Conservation (phyloP, 2,329 filamentous ascomycete species). For the Nigrograna mackinnonii region DNA sequence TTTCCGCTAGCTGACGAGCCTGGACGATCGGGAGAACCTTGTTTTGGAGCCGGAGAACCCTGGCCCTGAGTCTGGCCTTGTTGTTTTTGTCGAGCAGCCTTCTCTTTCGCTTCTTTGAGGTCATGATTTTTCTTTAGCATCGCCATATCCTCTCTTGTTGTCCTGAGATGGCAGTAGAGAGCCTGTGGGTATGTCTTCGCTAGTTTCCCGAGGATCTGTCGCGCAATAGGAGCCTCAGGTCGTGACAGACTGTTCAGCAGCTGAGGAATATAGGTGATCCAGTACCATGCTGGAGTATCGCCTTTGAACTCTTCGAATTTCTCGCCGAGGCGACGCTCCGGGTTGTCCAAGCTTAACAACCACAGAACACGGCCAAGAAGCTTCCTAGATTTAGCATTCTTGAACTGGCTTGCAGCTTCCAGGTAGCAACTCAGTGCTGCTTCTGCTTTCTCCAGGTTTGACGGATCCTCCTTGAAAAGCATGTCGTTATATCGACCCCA, state of each 20-base stretch:
- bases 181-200: slow-evolving; percentile 94
- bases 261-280: slow-evolving; percentile 99
- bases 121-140: slow-evolving; percentile 88
- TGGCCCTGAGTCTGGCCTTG: slow-evolving; percentile 52
- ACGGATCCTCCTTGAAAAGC: slow-evolving; percentile 88
- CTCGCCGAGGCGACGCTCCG: slow-evolving; percentile 77
- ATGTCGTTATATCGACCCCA: slow-evolving; percentile 99
- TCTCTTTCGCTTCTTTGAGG: slow-evolving; percentile 61
- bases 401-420: slow-evolving; percentile 94
- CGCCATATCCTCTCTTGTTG: slow-evolving; percentile 90
- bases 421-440: slow-evolving; percentile 96
- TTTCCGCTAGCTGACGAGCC: slow-evolving; percentile 30
- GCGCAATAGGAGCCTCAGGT: slow-evolving; percentile 85
- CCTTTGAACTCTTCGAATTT: slow-evolving; percentile 97
- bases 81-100: slow-evolving; percentile 63
- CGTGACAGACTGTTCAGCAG: slow-evolving; percentile 88
- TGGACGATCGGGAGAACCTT: slow-evolving; percentile 38
- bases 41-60: slow-evolving; percentile 40
- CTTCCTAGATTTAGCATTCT: slow-evolving; percentile 95
- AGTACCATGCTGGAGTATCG: slow-evolving; percentile 98
- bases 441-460: slow-evolving; percentile 79
- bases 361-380: slow-evolving; percentile 91
- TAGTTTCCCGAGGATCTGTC: slow-evolving; percentile 86
- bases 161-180: slow-evolving; percentile 92
- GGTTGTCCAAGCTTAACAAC: slow-evolving; percentile 91